Conservation (phyloP, 2,329 filamentous ascomycete genomes). For the Eutypella sp. region DNA sequence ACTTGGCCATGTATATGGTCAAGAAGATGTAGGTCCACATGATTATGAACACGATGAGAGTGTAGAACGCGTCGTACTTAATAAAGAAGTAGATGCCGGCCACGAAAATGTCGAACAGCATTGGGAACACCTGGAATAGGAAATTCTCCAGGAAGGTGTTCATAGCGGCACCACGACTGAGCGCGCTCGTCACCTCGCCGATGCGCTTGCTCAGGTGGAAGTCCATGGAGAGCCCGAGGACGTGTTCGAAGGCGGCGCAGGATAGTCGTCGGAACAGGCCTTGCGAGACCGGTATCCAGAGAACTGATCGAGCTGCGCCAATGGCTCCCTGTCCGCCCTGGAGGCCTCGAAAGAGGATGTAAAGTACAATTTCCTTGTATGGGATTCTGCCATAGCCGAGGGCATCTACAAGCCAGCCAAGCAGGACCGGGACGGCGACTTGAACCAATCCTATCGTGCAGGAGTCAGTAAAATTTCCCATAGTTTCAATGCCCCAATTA, state of each 20-base stretch:
- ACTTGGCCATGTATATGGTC: constrained; percentile 47
- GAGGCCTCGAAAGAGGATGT: constrained; percentile 38
- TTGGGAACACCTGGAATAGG: constrained; percentile 45
- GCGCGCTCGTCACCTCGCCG: constrained; percentile 46
- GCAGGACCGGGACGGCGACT: constrained; percentile 36
- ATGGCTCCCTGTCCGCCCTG: constrained; percentile 42
- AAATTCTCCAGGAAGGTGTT: constrained; percentile 46
- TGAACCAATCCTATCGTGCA: constrained; percentile 28
- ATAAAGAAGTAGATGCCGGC: constrained; percentile 42
- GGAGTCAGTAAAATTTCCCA: constrained; percentile 2
- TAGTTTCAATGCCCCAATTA: not conserved
- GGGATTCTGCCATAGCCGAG: constrained; percentile 37
- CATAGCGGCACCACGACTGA: constrained; percentile 42
- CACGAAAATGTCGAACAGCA: constrained; percentile 45
- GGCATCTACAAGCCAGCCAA: constrained; percentile 35
- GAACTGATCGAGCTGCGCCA: constrained; percentile 35
- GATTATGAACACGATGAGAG: constrained; percentile 42
- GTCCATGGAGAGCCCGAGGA: constrained; percentile 41
- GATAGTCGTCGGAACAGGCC: constrained; percentile 38
- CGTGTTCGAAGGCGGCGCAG: constrained; percentile 42
- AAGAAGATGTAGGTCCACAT: constrained; percentile 47
- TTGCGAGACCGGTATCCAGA: constrained; percentile 46
- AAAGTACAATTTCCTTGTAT: constrained; percentile 37
- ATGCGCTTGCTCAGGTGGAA: constrained; percentile 47
- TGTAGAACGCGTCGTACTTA: constrained; percentile 42